Evolutionary conservation across 331 rosid species (phyloP).

Genomic region (Prunus yedoensis): DNA sequence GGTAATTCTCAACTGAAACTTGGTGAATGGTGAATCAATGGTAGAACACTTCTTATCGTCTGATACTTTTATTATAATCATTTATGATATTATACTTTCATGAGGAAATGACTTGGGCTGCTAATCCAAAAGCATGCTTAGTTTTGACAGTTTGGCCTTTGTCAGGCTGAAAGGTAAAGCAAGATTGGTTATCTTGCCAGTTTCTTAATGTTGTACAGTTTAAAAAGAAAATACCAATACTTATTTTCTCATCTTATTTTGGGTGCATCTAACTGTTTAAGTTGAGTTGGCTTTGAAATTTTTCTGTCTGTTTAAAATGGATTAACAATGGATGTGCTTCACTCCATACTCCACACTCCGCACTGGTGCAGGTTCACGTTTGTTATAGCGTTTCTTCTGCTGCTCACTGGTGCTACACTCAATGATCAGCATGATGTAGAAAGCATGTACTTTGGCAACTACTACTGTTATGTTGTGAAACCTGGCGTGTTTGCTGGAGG

Average conservation of each 20-base stretch:
- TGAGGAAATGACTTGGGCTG: neutral
- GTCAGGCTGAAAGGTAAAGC: neutral
- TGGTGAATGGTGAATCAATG: neutral
- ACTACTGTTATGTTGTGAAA: conserved; percentile 80
- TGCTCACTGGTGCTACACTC: conserved; percentile 80
- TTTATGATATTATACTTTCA: neutral
- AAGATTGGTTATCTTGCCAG: neutral
- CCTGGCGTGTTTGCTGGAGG: conserved; percentile 81
- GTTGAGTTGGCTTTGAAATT: neutral
- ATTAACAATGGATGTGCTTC: neutral
- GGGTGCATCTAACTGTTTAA: neutral
- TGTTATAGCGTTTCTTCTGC: conserved; percentile 70
- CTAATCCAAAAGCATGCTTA: neutral
- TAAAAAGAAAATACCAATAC: neutral
- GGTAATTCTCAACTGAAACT: conserved; percentile 43
- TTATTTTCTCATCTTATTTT: neutral
- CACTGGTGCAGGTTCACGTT: conserved; percentile 63
- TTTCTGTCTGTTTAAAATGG: neutral
- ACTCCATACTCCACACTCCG: neutral
- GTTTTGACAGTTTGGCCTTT: neutral
- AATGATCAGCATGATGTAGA: conserved; percentile 58
- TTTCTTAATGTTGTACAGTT: neutral
- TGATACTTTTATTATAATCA: conserved; percentile 11
- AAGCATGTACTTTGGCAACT: conserved; percentile 53
- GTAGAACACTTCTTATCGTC: neutral